phyloP scores from a whole-genome alignment of 108 stramenopile genomes.

The Epithemia pelagica region DNA sequence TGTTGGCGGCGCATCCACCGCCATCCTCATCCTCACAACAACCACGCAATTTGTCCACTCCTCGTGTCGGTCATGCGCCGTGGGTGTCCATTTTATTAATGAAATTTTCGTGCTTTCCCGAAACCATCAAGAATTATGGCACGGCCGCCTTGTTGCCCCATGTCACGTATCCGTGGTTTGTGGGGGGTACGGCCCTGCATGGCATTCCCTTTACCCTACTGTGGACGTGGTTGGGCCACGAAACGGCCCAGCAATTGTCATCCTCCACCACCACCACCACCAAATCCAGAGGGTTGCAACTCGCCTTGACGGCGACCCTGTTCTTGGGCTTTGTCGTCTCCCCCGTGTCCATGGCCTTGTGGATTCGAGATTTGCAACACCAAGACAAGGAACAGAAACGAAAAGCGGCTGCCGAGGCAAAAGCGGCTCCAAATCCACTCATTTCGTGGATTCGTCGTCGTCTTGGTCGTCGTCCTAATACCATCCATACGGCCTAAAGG shows the following conservation, averaged over 20 bases:
- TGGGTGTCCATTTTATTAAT: slow-evolving; percentile 44
- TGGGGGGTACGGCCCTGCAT: slow-evolving; percentile 41
- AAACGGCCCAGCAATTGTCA: slow-evolving; percentile 37
- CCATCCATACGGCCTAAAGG: too few species aligned
- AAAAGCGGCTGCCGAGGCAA: not conserved
- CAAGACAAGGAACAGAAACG: not conserved
- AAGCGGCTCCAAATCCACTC: too few species aligned
- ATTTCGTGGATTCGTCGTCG: too few species aligned
- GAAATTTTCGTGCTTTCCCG: slow-evolving; percentile 64
- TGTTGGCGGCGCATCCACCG: slow-evolving; percentile 18
- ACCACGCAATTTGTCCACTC: not conserved
- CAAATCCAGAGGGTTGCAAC: slow-evolving; percentile 16
- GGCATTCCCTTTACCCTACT: slow-evolving; percentile 61
- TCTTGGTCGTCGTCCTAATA: too few species aligned
- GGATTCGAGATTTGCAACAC: slow-evolving; percentile 22
- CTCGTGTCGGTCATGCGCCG: slow-evolving; percentile 17
- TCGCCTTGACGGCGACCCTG: slow-evolving; percentile 15
- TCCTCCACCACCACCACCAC: not conserved
- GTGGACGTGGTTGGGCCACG: slow-evolving; percentile 68
- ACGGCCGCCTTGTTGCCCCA: slow-evolving; percentile 16
- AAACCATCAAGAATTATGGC: slow-evolving; percentile 76
- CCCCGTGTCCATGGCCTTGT: slow-evolving; percentile 37
- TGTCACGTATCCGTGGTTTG: slow-evolving; percentile 28
- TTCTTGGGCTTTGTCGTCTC: slow-evolving; percentile 28
- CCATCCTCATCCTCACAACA: not conserved